phyloP scores from a whole-genome alignment of 768 basidiomycete species.

The Boletus reticuloceps region DNA sequence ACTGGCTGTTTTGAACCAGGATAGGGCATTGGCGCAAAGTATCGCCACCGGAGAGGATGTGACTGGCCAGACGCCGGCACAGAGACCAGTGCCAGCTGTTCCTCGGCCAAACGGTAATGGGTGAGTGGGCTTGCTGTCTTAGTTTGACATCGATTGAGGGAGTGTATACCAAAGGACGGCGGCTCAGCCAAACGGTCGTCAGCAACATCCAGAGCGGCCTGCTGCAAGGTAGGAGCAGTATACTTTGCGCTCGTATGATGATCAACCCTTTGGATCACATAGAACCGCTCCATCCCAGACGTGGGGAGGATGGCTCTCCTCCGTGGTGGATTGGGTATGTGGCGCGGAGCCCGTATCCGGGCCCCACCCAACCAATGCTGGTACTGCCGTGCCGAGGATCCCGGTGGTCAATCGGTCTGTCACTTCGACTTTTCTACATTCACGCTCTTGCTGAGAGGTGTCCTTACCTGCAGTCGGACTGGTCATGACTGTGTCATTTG shows the following conservation, averaged over 20 bases:
- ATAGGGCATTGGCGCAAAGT: conserved; percentile 19
- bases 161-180: conserved; percentile 1
- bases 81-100: background rate
- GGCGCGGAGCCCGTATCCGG: background rate
- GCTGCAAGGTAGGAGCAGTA: conserved; percentile 9
- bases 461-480: conserved; percentile 7
- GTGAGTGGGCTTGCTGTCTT: background rate
- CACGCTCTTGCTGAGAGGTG: background rate
- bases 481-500: conserved; percentile 36
- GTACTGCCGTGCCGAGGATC: background rate
- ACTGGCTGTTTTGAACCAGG: conserved; percentile 16
- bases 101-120: background rate
- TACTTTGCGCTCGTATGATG: background rate
- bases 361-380: background rate
- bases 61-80: no score
- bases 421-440: background rate
- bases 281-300: conserved; percentile 6
- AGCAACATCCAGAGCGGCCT: background rate
- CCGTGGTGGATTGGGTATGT: conserved; percentile 4
- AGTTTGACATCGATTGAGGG: background rate
- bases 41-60: conserved; percentile 13
- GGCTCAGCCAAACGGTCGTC: background rate
- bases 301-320: conserved; percentile 22
- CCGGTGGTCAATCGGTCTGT: conserved; percentile 16
- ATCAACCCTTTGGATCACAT: background rate